Evolutionary conservation across 2,329 filamentous ascomycete species (phyloP).

Genomic region (Penicillium crustosum): DNA sequence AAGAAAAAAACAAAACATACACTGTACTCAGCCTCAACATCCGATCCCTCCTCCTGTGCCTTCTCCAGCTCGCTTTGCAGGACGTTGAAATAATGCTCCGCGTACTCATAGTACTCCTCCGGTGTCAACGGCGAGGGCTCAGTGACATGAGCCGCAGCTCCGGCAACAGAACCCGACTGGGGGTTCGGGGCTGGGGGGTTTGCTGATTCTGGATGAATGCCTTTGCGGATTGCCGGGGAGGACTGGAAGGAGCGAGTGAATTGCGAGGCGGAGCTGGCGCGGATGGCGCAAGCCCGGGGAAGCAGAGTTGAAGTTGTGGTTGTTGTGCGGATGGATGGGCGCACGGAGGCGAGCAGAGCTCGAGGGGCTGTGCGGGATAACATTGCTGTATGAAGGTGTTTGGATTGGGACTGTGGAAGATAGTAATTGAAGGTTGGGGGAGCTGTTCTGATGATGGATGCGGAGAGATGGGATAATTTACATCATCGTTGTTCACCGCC

Average conservation of each 20-base stretch:
- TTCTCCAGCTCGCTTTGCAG: conserved; percentile 65
- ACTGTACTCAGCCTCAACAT: conserved; percentile 85
- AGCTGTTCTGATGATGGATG: conserved; percentile 11
- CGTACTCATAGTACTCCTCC: conserved; percentile 71
- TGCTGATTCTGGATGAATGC: conserved; percentile 61
- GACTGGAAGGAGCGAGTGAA: conserved; percentile 36
- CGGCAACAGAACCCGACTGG: conserved; percentile 41
- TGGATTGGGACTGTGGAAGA: not conserved
- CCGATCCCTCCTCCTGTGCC: conserved; percentile 67
- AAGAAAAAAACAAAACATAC: conserved; percentile 54
- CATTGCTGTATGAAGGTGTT: conserved; percentile 27
- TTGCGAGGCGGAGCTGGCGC: conserved; percentile 10
- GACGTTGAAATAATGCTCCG: conserved; percentile 70
- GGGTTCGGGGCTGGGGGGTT: conserved; percentile 51
- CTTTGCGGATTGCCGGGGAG: conserved; percentile 43
- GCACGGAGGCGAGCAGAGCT: conserved; percentile 34
- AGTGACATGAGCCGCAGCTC: conserved; percentile 43
- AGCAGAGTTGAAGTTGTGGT: conserved; percentile 15
- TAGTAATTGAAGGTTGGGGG: not conserved
- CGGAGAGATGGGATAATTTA: conserved; percentile 11
- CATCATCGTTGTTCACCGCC: conserved; percentile 12
- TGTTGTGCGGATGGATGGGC: conserved; percentile 24
- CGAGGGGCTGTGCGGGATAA: conserved; percentile 43
- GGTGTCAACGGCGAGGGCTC: conserved; percentile 66
- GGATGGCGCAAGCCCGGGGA: conserved; percentile 15